Evolutionary conservation across 2,329 filamentous ascomycete species (phyloP).

Genomic region (Parafenestella ontariensis): DNA sequence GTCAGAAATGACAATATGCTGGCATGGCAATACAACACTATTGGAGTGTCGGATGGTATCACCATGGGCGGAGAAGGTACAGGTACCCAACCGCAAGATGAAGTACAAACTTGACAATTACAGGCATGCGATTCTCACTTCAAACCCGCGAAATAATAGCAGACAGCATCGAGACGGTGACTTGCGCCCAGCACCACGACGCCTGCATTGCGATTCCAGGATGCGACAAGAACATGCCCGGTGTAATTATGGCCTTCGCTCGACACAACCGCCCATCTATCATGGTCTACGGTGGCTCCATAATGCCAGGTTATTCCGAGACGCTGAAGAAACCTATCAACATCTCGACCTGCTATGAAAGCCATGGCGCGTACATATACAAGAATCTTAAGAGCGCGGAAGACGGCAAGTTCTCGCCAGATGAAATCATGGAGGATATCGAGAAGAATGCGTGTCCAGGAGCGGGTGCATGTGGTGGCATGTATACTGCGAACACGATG

Average conservation of each 20-base stretch:
- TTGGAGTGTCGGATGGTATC: slow-evolving; percentile 89
- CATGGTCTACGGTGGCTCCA: slow-evolving; percentile 95
- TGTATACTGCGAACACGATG: slow-evolving; percentile 97
- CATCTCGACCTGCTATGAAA: slow-evolving; percentile 88
- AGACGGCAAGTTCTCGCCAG: slow-evolving; percentile 70
- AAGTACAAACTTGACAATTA: background rate
- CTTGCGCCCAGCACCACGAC: slow-evolving; percentile 89
- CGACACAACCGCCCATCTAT: slow-evolving; percentile 90
- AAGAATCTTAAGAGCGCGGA: slow-evolving; percentile 74
- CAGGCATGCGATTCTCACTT: slow-evolving; percentile 92
- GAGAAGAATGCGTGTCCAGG: slow-evolving; percentile 80
- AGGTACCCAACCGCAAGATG: background rate
- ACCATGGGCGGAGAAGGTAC: slow-evolving; percentile 92
- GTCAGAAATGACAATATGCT: slow-evolving; percentile 85
- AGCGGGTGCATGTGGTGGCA: slow-evolving; percentile 83
- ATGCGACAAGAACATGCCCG: slow-evolving; percentile 98
- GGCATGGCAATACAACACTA: slow-evolving; percentile 92
- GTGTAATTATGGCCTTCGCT: slow-evolving; percentile 87
- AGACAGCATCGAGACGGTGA: slow-evolving; percentile 92
- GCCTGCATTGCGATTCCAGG: slow-evolving; percentile 92
- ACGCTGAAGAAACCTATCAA: slow-evolving; percentile 82
- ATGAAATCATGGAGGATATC: slow-evolving; percentile 84
- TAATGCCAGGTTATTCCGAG: slow-evolving; percentile 82
- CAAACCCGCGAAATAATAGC: slow-evolving; percentile 92
- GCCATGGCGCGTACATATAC: slow-evolving; percentile 81